A percentile compares a stretch with the other conserved stretches of the same genome.
These are phyloP conservation scores for Vanderwaltozyma verrucispora DNA, from an alignment of 805 yeast species.

Conservation along the genomic window DNA sequence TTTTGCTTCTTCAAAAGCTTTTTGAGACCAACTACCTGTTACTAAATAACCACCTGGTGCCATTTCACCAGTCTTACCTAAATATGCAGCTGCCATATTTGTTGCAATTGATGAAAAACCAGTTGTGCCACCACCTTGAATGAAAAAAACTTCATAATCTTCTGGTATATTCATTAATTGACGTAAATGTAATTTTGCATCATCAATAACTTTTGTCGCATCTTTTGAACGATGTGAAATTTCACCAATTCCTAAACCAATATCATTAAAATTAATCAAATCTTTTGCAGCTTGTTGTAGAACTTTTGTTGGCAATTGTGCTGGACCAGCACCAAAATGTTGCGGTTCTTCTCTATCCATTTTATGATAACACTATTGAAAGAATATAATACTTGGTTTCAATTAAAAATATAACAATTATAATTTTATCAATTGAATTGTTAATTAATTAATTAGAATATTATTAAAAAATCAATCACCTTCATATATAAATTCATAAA, in stretches of 20 bases:
- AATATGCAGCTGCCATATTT: slow-evolving; percentile 67
- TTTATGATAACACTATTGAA: background rate
- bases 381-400: background rate
- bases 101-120: slow-evolving; percentile 86
- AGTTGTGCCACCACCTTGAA: slow-evolving; percentile 98
- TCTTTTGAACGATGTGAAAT: slow-evolving; percentile 89
- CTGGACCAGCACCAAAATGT: slow-evolving; percentile 99
- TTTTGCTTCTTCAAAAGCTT: slow-evolving; percentile 75
- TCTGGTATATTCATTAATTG: slow-evolving; percentile 71
- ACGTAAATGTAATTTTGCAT: slow-evolving; percentile 56
- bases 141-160: slow-evolving; percentile 85
- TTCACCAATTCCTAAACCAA: slow-evolving; percentile 87
- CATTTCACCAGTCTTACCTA: slow-evolving; percentile 57
- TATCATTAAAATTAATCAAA: slow-evolving; percentile 55
- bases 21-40: slow-evolving; percentile 92
- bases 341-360: slow-evolving; percentile 59
- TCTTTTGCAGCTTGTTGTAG: slow-evolving; percentile 83
- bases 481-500: no score
- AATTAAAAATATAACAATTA: no score
- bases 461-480: no score
- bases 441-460: no score
- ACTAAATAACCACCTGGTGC: slow-evolving; percentile 82
- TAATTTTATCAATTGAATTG: no score
- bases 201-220: slow-evolving; percentile 67
- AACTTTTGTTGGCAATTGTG: slow-evolving; percentile 74